Evolutionary conservation across 1,284 basidiomycete genomes (phyloP), one percentile per base, ranked within the genome.

Genomic region (Vanrija humicola): DNA sequence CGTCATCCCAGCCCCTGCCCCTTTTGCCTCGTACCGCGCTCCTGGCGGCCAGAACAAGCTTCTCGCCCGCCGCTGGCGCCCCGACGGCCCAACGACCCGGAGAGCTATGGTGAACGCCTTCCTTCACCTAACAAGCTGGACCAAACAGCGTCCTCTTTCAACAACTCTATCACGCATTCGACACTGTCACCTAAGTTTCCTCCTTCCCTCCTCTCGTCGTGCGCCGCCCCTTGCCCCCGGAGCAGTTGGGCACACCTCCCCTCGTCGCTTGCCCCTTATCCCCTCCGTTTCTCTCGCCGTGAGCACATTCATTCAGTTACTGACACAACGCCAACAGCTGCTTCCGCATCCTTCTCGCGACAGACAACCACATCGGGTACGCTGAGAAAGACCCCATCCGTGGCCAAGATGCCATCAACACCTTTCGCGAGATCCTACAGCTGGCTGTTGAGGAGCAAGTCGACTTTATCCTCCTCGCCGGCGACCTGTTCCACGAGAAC

Each of bases 401-500:
- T 25, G 93, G 95, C 0, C 86, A 90, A 73, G 96, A 99, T 72
- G 90, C 93, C 5, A 89, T 99, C 67, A 89, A 95, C 73, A 90
- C 94, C 0, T 98, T 98, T 77, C 83, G 83, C 61, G 96, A 99
- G 78, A 90, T 98, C 45, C 79, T 99, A 7, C 85, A 96, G 70
- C 79, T 98, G 5, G 95, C 93, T 0, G 83, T 87, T 15, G 90
- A 93, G 60, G 80, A 91, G 61, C 86, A 96, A 63, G 93, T 95
- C 49, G 93, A 97, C 77, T 90, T 96, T 69, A 83, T 99, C 53
- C 82, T 99, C 3, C 84, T 98, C 1, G 94, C 89, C 14, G 95
- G 96, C 10, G 96, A 98, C 75, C 80, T 98, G 7, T 98, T 98
- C 70, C 96, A 99, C 73, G 96, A 99, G 69, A 98, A 98, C 74